Conservation (phyloP, 345 rosid species). For the Psidium guajava region DNA sequence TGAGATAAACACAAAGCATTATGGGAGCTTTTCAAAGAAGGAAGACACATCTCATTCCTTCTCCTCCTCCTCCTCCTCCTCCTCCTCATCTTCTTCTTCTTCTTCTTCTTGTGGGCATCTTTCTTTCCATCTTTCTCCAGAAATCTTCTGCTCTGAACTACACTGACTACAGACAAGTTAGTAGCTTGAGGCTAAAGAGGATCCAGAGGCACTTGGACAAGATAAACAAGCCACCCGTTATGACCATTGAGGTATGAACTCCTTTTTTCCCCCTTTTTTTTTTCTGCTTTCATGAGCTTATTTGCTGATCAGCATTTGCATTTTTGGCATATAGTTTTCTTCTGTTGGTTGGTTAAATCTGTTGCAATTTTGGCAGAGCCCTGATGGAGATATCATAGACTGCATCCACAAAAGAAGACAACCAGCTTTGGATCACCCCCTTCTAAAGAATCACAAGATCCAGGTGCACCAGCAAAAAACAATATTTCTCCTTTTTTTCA, state of each 20-base stretch:
- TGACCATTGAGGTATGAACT: conserved; percentile 59
- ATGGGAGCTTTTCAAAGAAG: conserved; percentile 9
- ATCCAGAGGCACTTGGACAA: conserved; percentile 69
- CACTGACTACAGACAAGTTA: conserved; percentile 49
- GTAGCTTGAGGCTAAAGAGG: conserved; percentile 66
- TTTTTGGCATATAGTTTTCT: not conserved
- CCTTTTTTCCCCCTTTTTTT: too few relatives aligned
- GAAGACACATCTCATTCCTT: conserved; percentile 1
- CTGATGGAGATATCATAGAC: conserved; percentile 90
- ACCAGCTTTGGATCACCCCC: conserved; percentile 96
- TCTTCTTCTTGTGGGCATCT: not conserved
- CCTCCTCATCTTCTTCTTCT: not conserved
- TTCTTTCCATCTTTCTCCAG: conserved; percentile 1
- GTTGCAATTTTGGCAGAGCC: conserved; percentile 23
- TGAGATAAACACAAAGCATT: conserved; percentile 10
- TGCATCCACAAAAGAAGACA: conserved; percentile 80
- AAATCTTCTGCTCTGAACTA: conserved; percentile 32
- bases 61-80: too few relatives aligned
- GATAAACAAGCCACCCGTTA: conserved; percentile 73
- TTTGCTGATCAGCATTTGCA: not conserved
- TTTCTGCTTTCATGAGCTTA: not conserved
- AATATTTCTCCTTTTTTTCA: too few relatives aligned
- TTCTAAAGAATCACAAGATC: conserved; percentile 84
- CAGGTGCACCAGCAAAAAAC: conserved; percentile 34
- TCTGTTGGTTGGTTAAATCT: not conserved